Conservation (phyloP, 192 early-diverging fungal species). For the Gryganskiella cystojenkinii region DNA sequence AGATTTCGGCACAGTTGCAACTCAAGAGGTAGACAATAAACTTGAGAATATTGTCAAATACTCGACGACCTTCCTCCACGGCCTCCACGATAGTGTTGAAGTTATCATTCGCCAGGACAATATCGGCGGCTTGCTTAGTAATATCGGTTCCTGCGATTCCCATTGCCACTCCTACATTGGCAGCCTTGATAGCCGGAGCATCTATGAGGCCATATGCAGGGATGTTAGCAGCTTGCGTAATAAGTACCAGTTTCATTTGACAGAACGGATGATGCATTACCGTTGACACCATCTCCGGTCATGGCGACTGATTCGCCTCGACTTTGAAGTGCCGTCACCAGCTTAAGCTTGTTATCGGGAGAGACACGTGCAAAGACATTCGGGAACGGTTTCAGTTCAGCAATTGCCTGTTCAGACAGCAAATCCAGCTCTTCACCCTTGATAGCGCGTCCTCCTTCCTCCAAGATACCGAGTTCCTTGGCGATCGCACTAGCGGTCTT, state of each 20-base stretch:
- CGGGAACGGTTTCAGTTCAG: conserved; percentile 85
- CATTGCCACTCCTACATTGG: conserved; percentile 98
- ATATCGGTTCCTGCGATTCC: conserved; percentile 95
- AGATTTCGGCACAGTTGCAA: conserved; percentile 95
- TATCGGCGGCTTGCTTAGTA: conserved; percentile 97
- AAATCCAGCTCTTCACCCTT: conserved; percentile 90
- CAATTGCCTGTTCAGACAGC: conserved; percentile 88
- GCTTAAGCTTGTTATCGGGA: conserved; percentile 96
- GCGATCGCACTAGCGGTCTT: conserved; percentile 94
- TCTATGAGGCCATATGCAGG: conserved; percentile 56
- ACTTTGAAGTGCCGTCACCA: conserved; percentile 89
- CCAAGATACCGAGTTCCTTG: conserved; percentile 73
- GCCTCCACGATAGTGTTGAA: conserved; percentile 94
- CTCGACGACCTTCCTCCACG: conserved; percentile 90
- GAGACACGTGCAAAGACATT: conserved; percentile 95
- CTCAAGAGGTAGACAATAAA: conserved; percentile 93
- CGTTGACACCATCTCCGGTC: conserved; percentile 96
- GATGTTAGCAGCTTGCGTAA: background rate
- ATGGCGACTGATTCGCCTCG: conserved; percentile 79
- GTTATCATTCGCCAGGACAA: conserved; percentile 94
- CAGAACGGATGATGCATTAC: conserved; percentile 14
- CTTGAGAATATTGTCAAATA: conserved; percentile 98
- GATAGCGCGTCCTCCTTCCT: conserved; percentile 79
- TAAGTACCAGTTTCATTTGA: conserved; percentile 55
- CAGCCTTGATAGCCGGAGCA: conserved; percentile 93